Evolutionary conservation across 2,329 filamentous ascomycete species (phyloP).

Genomic region (Aureobasidium sp.): DNA sequence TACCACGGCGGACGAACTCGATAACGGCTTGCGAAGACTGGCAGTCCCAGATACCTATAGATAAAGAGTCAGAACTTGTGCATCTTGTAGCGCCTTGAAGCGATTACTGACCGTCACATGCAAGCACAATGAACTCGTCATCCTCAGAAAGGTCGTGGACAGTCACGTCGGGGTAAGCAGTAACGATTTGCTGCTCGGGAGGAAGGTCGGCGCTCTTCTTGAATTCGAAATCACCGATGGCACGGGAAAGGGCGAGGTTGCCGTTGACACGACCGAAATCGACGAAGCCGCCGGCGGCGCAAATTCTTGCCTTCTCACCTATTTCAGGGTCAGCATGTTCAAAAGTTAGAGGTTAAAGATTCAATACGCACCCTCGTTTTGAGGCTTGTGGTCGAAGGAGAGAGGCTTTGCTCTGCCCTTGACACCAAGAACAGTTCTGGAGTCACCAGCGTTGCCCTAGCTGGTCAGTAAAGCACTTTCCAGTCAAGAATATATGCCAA

Average conservation of each 20-base stretch:
- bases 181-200: conserved; percentile 98
- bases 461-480: conserved; percentile 14
- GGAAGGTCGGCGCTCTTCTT: conserved; percentile 97
- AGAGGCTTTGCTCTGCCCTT: conserved; percentile 96
- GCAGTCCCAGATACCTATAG: conserved; percentile 94
- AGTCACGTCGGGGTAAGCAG: conserved; percentile 89
- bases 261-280: conserved; percentile 98
- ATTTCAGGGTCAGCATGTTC: conserved; percentile 21
- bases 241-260: conserved; percentile 91
- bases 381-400: conserved; percentile 98
- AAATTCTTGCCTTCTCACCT: conserved; percentile 96
- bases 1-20: conserved; percentile 93
- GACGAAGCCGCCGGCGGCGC: conserved; percentile 91
- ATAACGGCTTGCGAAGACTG: conserved; percentile 96
- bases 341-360: not conserved
- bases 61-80: conserved; percentile 18
- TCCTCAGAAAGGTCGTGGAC: conserved; percentile 85
- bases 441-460: conserved; percentile 95
- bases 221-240: conserved; percentile 98
- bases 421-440: conserved; percentile 86
- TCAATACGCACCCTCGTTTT: conserved; percentile 73
- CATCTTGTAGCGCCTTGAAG: not conserved
- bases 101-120: conserved; percentile 70
- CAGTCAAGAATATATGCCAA: conserved; percentile 27
- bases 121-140: conserved; percentile 91